phyloP scores from a whole-genome alignment of 1,284 basidiomycete genomes.

The Boletus semigastroideus region DNA sequence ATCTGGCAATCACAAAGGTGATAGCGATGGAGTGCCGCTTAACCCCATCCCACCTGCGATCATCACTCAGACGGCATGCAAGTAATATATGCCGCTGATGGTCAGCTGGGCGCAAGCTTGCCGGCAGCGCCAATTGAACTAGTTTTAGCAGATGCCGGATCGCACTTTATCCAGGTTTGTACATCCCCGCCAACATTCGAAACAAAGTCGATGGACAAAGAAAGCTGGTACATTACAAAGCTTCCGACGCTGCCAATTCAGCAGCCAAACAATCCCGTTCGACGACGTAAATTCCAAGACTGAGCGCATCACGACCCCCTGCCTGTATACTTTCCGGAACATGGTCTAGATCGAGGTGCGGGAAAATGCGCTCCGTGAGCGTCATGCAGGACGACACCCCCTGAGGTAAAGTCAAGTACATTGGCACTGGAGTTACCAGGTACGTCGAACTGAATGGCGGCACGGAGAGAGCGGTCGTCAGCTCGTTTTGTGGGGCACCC shows the following conservation, averaged over 20 bases:
- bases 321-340: slow-evolving; percentile 33
- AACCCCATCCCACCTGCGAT: no score
- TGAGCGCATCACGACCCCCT: slow-evolving; percentile 32
- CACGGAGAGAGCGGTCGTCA: slow-evolving; percentile 20
- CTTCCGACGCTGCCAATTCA: neutral
- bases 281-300: slow-evolving; percentile 34
- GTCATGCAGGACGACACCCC: slow-evolving; percentile 23
- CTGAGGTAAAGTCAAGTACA: slow-evolving; percentile 18
- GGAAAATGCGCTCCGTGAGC: slow-evolving; percentile 28
- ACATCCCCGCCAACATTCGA: neutral
- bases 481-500: slow-evolving; percentile 21
- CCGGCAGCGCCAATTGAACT: no score
- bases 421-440: slow-evolving; percentile 34
- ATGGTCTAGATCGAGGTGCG: slow-evolving; percentile 42
- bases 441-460: slow-evolving; percentile 16
- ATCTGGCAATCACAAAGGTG: no score
- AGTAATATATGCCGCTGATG: no score
- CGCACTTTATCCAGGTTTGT: no score
- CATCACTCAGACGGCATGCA: no score
- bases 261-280: slow-evolving; percentile 12
- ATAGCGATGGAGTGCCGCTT: no score
- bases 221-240: slow-evolving; percentile 7
- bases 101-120: no score
- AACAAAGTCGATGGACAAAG: neutral
- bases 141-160: no score